Evolutionary conservation across 257 asterid genomes (phyloP), one percentile per base, ranked within the genome.

Genomic region (Echites panduratus): DNA sequence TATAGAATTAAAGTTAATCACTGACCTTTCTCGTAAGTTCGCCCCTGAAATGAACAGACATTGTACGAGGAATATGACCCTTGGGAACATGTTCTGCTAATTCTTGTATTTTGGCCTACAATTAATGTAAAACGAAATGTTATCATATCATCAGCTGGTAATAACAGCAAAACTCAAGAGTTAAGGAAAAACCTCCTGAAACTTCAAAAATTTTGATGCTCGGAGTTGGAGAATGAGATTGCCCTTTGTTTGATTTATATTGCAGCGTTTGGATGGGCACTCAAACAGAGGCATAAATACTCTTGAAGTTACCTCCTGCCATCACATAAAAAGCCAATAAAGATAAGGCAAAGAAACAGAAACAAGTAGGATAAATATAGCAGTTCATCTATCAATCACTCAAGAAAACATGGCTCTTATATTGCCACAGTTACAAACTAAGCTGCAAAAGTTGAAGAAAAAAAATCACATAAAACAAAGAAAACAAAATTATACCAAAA

Each of bases 31-130:
- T 84, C 1, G 98, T 90, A 66, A 95, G 98, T 78, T 95, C 99
- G 76, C 99, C 98, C 84, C 97, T 85, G 74, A 95, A 85, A 81
- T 92, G 99, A 74, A 92, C 84, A n/a, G 99, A 90, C 98, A 90
- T 92, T 56, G 92, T 70, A 72, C 98, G 86, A 54, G 99, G 99
- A 74, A 92, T 92, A 78, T 95, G 99, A 71, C 99, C 98, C 81
- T 95, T 92, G 20, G 98, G 99, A 49, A 95, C 99, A 85, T 95
- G 99, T 74, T 95, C 99, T 24, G 99, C 78, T 73, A 95, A 81
- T 75, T 95, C 99, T 84, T 95, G 98, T 77, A 95, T 86, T 84
- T 95, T 95, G 53, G 97, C 98, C 99, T 95, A 90, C 75, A 82
- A 83, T 72, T 53, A 80, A 70, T 61, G 40, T 50, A 20, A 76